A percentile compares a stretch with the other conserved stretches of the same genome.
Conservation (phyloP, 495 filamentous ascomycete genomes). For the Polyplosphaeria fusca region DNA sequence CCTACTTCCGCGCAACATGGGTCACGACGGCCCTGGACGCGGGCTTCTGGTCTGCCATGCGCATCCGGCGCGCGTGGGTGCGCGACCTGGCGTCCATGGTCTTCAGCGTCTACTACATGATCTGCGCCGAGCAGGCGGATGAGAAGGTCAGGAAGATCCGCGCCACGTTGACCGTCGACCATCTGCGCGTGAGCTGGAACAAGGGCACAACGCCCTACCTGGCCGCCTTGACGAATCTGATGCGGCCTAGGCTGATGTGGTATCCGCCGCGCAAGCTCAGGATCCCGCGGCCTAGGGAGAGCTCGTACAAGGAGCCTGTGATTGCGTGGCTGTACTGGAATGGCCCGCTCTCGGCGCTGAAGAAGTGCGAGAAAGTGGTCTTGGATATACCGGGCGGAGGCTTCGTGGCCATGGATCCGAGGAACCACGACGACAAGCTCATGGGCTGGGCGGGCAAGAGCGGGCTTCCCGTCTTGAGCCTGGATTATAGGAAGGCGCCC, state of each 20-base stretch:
- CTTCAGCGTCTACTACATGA: conserved; percentile 83
- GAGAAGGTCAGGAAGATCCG: conserved; percentile 93
- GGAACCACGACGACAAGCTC: conserved; percentile 88
- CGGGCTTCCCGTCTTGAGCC: conserved; percentile 77
- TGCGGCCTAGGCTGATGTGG: conserved; percentile 73
- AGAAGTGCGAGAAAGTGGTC: conserved; percentile 74
- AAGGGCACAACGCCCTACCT: conserved; percentile 86
- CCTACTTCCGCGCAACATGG: conserved; percentile 99
- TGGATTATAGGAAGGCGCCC: conserved; percentile 93
- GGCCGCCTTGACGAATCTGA: conserved; percentile 59
- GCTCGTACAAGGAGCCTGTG: conserved; percentile 77
- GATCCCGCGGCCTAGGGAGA: conserved; percentile 74
- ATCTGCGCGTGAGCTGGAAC: conserved; percentile 92
- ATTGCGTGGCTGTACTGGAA: conserved; percentile 93
- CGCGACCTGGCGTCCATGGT: conserved; percentile 76
- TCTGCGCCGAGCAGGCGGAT: conserved; percentile 90
- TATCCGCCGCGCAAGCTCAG: conserved; percentile 77
- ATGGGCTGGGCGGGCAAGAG: conserved; percentile 83
- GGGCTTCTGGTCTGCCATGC: conserved; percentile 98
- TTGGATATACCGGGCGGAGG: conserved; percentile 92
- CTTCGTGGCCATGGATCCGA: conserved; percentile 91
- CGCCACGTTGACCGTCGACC: conserved; percentile 81
- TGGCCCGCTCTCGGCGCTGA: conserved; percentile 72
- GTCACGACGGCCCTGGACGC: conserved; percentile 91
- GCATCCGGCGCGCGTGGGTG: conserved; percentile 74